A percentile compares a stretch with the other conserved stretches of the same genome.
Evolutionary conservation across 257 asterid genomes (phyloP).

Genomic region (Ajuga chamaepitys): DNA sequence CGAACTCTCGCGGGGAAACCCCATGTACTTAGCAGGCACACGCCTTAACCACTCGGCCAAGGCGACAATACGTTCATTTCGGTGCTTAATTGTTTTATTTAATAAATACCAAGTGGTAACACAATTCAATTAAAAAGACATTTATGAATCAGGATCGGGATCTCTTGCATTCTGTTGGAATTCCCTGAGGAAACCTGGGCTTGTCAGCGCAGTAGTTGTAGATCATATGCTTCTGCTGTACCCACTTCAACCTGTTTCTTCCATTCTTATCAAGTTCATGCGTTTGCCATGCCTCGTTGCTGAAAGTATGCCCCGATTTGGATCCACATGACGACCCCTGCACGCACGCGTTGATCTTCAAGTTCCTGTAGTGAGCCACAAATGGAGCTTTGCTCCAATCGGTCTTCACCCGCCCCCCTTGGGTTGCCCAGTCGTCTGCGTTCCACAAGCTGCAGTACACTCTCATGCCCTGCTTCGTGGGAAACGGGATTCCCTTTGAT

Average conservation of each 20-base stretch:
- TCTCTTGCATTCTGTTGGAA: conserved; percentile 7
- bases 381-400: conserved; percentile 13
- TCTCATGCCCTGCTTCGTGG: conserved; percentile 7
- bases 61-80: too few species aligned
- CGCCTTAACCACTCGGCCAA: conserved; percentile 85
- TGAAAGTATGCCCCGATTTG: not conserved
- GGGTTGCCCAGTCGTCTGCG: conserved; percentile 7
- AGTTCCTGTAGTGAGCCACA: conserved; percentile 9
- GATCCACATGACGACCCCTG: not conserved
- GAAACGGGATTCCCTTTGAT: conserved; percentile 16
- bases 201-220: conserved; percentile 14
- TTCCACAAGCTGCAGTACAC: conserved; percentile 16
- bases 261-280: conserved; percentile 4
- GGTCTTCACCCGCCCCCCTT: conserved; percentile 8
- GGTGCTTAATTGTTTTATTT: too few species aligned
- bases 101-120: not conserved
- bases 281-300: conserved; percentile 5
- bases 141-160: conserved; percentile 1
- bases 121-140: too few species aligned
- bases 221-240: conserved; percentile 1
- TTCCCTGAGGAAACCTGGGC: not conserved
- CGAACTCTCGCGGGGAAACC: conserved; percentile 99
- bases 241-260: conserved; percentile 14
- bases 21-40: conserved; percentile 87
- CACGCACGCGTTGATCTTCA: conserved; percentile 3